Base-by-base conservation (phyloP, 306 rosid genomes). In the Malus sieversii region DNA sequence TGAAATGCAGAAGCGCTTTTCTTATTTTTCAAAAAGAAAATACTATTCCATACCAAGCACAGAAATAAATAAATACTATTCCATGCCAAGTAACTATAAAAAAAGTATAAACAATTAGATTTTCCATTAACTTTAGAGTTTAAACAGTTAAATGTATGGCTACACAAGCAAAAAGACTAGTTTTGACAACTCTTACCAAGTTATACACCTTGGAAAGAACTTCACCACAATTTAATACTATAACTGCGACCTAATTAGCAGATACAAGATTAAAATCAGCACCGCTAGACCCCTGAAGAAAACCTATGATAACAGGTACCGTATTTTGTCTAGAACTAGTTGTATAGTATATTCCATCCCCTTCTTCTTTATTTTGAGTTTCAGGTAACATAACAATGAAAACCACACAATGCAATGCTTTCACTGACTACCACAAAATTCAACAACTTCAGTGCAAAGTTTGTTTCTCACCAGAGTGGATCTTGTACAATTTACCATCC, bases 401-500 rank as follows among this genome's bases (percentile, higher is more conserved):
- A 52, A 38, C n/a, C 76, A 80, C 42, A 52, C 29, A 20, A 73
- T 2, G 55, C 16, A 18, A 53, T 32, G 10, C 48, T 66, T 35
- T 53, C 64, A 52, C 45, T 6, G n/a, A 33, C 38, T 61, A 70
- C 48, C 73, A 66, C 68, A 32, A 71, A 77, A 73, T 45, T 35
- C 78, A 40, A 16, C 58, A 73, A 35, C 42, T 46, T 80, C 66
- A 79, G 66, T 40, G 78, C 27, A 62, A 73, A 25, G 76, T 77
- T 80, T 78, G 83, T 73, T 79, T 77, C 97, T 87, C 80, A 95
- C 99, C 92, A 96, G 87, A 74, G 80, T 66, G 69, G 96, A 75
- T 79, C 87, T 90, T 84, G 96, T 87, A 77, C 93, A 86, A 62
- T 84, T 72, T 83, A 90, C 86, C 97, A 92, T 92, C 99, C 98